Evolutionary conservation across 2,329 filamentous ascomycete species (phyloP).

Genomic region (Fusarium pseudoanthophilum): DNA sequence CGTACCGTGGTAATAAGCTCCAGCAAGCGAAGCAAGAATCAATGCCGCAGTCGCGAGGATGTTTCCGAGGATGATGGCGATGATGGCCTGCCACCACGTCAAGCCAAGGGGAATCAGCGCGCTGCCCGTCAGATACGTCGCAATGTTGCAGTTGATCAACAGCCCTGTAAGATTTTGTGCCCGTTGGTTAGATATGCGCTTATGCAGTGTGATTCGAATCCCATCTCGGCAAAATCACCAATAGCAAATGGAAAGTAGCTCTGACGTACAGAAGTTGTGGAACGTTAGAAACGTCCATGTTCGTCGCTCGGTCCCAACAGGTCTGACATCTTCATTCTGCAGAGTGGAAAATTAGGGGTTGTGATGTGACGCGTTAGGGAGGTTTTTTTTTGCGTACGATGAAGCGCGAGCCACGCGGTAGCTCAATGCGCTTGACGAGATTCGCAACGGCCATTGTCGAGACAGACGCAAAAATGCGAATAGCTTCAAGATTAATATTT

Average conservation of each 20-base stretch:
- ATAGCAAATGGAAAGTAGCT: background rate
- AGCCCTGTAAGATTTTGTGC: slow-evolving; percentile 49
- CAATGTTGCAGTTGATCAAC: slow-evolving; percentile 59
- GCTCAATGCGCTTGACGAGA: slow-evolving; percentile 41
- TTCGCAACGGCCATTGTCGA: slow-evolving; percentile 39
- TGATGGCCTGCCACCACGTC: slow-evolving; percentile 56
- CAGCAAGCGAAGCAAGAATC: slow-evolving; percentile 56
- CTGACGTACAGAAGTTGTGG: slow-evolving; percentile 55
- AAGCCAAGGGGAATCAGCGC: slow-evolving; percentile 55
- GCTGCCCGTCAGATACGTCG: slow-evolving; percentile 55
- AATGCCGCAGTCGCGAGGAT: slow-evolving; percentile 53
- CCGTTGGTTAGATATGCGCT: background rate
- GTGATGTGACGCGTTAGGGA: background rate
- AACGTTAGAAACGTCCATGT: slow-evolving; percentile 58
- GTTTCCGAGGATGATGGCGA: slow-evolving; percentile 54
- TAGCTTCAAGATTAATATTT: background rate
- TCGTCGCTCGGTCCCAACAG: slow-evolving; percentile 54
- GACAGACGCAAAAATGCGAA: background rate
- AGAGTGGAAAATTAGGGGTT: background rate
- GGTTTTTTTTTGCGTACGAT: slow-evolving; percentile 41
- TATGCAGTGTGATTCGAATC: background rate
- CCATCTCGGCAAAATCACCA: background rate
- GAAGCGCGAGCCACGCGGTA: slow-evolving; percentile 49
- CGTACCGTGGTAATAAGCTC: slow-evolving; percentile 55
- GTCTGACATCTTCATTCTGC: slow-evolving; percentile 62